phyloP scores from a whole-genome alignment of 495 filamentous ascomycete genomes.

The Bathelium albidoporum region DNA sequence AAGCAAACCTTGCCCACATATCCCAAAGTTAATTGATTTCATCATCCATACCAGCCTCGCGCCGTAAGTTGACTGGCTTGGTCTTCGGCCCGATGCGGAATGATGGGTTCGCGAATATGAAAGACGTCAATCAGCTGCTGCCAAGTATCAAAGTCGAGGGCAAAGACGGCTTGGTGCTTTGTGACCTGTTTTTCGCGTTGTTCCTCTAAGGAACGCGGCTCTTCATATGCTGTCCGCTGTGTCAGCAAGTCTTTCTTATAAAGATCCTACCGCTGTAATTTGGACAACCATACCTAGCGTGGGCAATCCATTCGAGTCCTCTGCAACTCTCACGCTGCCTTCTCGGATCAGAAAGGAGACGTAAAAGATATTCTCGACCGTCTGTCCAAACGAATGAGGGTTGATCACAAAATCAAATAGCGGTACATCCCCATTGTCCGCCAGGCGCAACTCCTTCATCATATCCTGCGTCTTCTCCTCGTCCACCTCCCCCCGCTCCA shows the following conservation, averaged over 20 bases:
- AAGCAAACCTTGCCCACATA: no score
- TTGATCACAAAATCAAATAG: conserved; percentile 82
- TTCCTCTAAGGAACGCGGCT: conserved; percentile 38
- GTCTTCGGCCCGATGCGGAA: conserved; percentile 66
- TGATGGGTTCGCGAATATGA: conserved; percentile 65
- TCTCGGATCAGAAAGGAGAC: conserved; percentile 89
- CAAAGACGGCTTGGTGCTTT: conserved; percentile 69
- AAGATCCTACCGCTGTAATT: conserved; percentile 2
- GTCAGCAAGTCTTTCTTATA: neutral
- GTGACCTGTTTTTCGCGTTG: conserved; percentile 42
- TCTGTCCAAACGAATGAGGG: conserved; percentile 84
- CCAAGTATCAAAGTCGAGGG: conserved; percentile 77
- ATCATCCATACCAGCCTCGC: conserved; percentile 67
- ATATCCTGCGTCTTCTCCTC: conserved; percentile 8
- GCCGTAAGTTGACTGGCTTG: conserved; percentile 42
- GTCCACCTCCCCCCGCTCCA: conserved; percentile 28
- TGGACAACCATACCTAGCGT: conserved; percentile 54
- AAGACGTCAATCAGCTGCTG: conserved; percentile 60
- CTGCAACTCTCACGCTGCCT: conserved; percentile 55
- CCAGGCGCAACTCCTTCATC: conserved; percentile 11
- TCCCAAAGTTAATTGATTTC: no score
- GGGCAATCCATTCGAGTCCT: conserved; percentile 56
- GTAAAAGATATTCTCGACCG: conserved; percentile 95
- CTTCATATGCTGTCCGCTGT: conserved; percentile 5
- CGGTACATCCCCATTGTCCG: conserved; percentile 52